Conservation (phyloP, 169 alveolate species). For the Plasmodium gallinaceum region DNA sequence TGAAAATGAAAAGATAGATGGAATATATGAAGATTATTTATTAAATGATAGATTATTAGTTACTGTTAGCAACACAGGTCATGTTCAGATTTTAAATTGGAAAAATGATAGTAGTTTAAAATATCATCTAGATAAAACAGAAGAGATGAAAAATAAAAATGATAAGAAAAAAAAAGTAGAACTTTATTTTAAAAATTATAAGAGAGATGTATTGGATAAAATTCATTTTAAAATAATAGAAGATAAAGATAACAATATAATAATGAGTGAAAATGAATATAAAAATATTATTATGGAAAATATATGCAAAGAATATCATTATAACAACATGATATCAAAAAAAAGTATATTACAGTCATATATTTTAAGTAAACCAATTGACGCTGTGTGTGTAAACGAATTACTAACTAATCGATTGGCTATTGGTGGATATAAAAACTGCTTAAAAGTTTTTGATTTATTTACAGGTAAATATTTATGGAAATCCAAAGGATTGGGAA, state of each 20-base stretch:
- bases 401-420: slow-evolving; percentile 80
- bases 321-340: slow-evolving; percentile 63
- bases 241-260: slow-evolving; percentile 25
- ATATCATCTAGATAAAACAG: slow-evolving; percentile 16
- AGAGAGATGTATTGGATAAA: slow-evolving; percentile 19
- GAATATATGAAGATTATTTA: slow-evolving; percentile 46
- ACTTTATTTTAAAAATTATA: slow-evolving; percentile 40
- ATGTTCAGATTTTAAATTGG: slow-evolving; percentile 60
- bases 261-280: slow-evolving; percentile 28
- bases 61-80: slow-evolving; percentile 58
- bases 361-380: slow-evolving; percentile 78
- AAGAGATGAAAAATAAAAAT: slow-evolving; percentile 22
- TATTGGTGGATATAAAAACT: slow-evolving; percentile 80
- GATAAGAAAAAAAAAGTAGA: slow-evolving; percentile 19
- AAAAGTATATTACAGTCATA: slow-evolving; percentile 61
- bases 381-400: slow-evolving; percentile 76
- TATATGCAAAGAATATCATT: slow-evolving; percentile 63
- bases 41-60: slow-evolving; percentile 43
- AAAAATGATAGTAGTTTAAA: slow-evolving; percentile 17
- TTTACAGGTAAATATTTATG: slow-evolving; percentile 81
- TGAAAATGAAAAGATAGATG: slow-evolving; percentile 41
- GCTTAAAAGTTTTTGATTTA: slow-evolving; percentile 81
- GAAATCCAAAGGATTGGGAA: slow-evolving; percentile 81
- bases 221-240: slow-evolving; percentile 50
- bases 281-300: slow-evolving; percentile 21